Evolutionary conservation across 2,329 filamentous ascomycete genomes (phyloP).

Genomic region (Cladobotryum mycophilum): DNA sequence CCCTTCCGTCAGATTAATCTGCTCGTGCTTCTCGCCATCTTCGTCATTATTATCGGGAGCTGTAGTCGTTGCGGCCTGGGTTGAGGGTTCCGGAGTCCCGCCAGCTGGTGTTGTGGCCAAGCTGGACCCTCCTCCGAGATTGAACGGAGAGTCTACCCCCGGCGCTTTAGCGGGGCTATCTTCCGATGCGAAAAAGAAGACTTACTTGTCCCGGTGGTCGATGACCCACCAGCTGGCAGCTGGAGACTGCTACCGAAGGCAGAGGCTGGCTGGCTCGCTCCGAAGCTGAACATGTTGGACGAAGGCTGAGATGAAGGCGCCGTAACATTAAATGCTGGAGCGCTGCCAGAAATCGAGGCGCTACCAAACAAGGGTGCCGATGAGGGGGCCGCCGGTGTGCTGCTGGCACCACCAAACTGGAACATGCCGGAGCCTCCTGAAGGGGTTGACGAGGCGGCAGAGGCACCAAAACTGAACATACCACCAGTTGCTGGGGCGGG

Average conservation of each 20-base stretch:
- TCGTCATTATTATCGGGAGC: conserved; percentile 47
- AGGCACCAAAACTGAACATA: conserved; percentile 34
- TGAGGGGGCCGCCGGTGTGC: conserved; percentile 16
- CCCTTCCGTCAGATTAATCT: conserved; percentile 62
- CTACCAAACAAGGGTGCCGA: conserved; percentile 26
- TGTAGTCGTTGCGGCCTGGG: conserved; percentile 36
- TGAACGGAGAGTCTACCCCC: conserved; percentile 48
- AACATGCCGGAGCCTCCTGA: conserved; percentile 26
- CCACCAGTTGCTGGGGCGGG: conserved; percentile 21
- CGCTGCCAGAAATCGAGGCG: conserved; percentile 21
- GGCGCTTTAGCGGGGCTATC: conserved; percentile 41
- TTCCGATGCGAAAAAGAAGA: conserved; percentile 35
- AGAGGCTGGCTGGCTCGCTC: conserved; percentile 28
- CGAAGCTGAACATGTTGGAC: conserved; percentile 25
- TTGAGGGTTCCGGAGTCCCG: conserved; percentile 52
- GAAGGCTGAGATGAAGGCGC: conserved; percentile 24
- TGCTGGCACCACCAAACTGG: conserved; percentile 31
- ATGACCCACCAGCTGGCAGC: conserved; percentile 36
- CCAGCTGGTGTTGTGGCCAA: conserved; percentile 54
- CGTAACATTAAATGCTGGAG: conserved; percentile 35
- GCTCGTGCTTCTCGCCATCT: conserved; percentile 56
- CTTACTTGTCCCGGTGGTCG: conserved; percentile 43
- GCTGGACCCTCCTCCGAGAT: conserved; percentile 53
- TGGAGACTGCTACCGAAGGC: conserved; percentile 33
- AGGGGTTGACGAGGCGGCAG: conserved; percentile 16